These are phyloP conservation scores for Nicotiana attenuata DNA, from an alignment of 257 asterid species.

Conservation along the genomic window DNA sequence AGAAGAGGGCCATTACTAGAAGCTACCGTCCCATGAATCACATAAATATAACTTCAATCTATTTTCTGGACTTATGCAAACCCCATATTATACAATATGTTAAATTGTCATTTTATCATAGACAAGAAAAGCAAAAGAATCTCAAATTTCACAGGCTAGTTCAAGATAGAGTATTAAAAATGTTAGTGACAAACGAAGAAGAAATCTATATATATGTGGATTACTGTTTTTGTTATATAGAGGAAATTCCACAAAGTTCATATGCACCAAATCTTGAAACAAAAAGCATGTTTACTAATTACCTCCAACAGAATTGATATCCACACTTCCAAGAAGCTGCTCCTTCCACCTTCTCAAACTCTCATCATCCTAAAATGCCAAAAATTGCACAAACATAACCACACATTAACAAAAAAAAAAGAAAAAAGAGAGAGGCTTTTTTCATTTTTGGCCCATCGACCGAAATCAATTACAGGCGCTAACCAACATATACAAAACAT, in stretches of 20 bases:
- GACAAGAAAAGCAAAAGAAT: background rate
- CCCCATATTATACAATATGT: background rate
- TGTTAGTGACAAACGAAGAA: background rate
- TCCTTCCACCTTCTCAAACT: constrained; percentile 75
- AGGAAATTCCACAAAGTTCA: background rate
- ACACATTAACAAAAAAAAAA: background rate
- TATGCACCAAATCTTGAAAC: background rate
- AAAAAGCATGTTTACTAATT: background rate
- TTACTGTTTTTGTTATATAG: no score
- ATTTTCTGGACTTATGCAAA: background rate
- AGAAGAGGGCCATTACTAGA: background rate
- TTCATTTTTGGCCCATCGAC: background rate
- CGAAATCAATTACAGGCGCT: no score
- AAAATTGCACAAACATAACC: background rate
- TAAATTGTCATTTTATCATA: background rate
- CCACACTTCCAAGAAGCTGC: constrained; percentile 67
- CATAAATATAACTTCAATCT: background rate
- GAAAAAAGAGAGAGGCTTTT: background rate
- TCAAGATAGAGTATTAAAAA: background rate
- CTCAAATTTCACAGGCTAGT: background rate
- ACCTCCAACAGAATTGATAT: constrained; percentile 52
- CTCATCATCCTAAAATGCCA: constrained; percentile 52
- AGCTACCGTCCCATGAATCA: background rate
- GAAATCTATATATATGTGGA: no score
- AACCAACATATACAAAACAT: no score